Conservation (phyloP, 2,329 filamentous ascomycete genomes). For the Magnaporthiopsis incrustans region DNA sequence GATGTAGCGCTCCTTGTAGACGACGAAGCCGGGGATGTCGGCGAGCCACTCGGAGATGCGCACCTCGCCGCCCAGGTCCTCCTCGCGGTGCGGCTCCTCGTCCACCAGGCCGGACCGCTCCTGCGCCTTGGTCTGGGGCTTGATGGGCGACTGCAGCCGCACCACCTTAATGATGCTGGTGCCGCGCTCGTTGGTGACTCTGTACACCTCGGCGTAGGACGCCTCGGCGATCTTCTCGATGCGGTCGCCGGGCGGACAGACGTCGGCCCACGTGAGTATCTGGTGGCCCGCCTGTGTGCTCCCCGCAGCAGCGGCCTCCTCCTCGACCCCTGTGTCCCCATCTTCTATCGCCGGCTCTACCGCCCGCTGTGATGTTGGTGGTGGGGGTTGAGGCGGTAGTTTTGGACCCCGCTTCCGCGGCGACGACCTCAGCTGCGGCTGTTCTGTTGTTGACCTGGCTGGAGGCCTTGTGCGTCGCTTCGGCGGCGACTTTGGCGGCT, state of each 20-base stretch:
- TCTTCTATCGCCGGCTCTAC: background rate
- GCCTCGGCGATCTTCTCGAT: conserved; percentile 60
- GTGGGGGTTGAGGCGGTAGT: background rate
- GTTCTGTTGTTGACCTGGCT: background rate
- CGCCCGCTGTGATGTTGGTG: background rate
- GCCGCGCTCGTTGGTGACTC: conserved; percentile 48
- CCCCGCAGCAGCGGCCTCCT: too few relatives aligned
- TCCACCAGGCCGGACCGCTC: conserved; percentile 46
- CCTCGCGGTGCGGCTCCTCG: conserved; percentile 47
- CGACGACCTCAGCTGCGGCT: background rate
- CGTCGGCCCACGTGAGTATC: conserved; percentile 46
- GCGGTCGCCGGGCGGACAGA: conserved; percentile 43
- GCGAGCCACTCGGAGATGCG: conserved; percentile 56
- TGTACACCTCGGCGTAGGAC: conserved; percentile 59
- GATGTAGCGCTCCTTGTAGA: conserved; percentile 57
- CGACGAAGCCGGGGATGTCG: conserved; percentile 56
- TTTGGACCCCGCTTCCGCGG: background rate
- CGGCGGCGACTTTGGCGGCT: background rate
- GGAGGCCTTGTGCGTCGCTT: background rate
- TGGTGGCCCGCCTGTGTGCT: conserved; percentile 22
- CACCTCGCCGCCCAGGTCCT: conserved; percentile 50
- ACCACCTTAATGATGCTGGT: conserved; percentile 60
- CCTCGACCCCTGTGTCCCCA: background rate
- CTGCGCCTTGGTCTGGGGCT: conserved; percentile 49
- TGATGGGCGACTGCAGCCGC: conserved; percentile 49